A percentile compares a stretch with the other conserved stretches of the same genome.
These are phyloP conservation scores for Phytophthora hybrid DNA, from an alignment of 352 stramenopile genomes.

Conservation along the genomic window DNA sequence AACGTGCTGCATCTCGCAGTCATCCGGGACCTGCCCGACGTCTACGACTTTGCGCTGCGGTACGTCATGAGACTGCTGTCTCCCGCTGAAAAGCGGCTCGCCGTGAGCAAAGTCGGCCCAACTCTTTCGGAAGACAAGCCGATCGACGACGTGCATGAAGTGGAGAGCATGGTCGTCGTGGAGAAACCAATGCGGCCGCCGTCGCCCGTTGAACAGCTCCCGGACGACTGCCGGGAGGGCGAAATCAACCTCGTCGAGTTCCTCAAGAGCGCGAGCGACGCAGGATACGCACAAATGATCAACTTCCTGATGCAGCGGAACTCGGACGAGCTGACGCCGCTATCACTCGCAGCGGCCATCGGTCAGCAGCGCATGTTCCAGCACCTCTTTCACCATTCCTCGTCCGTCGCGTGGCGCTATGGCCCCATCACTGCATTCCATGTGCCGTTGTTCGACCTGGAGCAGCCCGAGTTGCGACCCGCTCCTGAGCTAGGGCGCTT, in stretches of 20 bases:
- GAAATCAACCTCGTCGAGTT: conserved; percentile 46
- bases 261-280: conserved; percentile 40
- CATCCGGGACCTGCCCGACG: conserved; percentile 59
- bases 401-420: conserved; percentile 60
- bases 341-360: conserved; percentile 64
- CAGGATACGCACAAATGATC: conserved; percentile 43
- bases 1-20: conserved; percentile 70
- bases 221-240: conserved; percentile 8
- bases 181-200: not conserved
- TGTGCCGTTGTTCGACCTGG: conserved; percentile 61
- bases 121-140: conserved; percentile 3
- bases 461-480: conserved; percentile 48
- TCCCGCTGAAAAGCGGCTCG: not conserved
- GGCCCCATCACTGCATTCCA: conserved; percentile 64
- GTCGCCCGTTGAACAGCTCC: conserved; percentile 4
- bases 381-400: conserved; percentile 58
- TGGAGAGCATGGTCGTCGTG: conserved; percentile 28
- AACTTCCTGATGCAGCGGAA: conserved; percentile 61
- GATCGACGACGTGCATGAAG: conserved; percentile 13
- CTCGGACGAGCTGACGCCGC: conserved; percentile 56
- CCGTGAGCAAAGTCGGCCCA: conserved; percentile 4
- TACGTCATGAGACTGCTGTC: conserved; percentile 54
- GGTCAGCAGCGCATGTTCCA: conserved; percentile 67
- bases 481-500: conserved; percentile 32
- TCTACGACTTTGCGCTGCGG: conserved; percentile 66